Base-by-base conservation (phyloP, 2,329 filamentous ascomycete species). In the Hansfordia pulvinata region DNA sequence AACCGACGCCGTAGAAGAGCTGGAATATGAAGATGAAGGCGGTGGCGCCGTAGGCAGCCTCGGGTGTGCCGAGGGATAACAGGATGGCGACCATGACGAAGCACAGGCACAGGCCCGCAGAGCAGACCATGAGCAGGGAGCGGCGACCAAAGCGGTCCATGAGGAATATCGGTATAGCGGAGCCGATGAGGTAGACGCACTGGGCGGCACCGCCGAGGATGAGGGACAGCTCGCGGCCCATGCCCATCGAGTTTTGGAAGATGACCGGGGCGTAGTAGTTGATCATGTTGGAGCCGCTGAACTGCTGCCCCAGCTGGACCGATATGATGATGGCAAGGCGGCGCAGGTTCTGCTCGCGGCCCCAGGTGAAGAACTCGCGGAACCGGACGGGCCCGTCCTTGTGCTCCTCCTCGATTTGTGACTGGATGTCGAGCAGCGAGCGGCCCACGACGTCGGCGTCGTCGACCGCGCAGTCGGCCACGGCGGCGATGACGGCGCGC, bases 121-220 rank as follows among this genome's bases (percentile, higher is more conserved):
- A 51, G 5, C 46, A 55, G 10, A 49, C 28, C 40, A 59, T 56
- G 11, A 61, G 42, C 7, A 58, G 43, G 2, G 44, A 39, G 0
- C 57, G 49, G 4, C 57, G 50, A 2, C 56, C 56, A 17, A 56
- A 53, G 2, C 48, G 40, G 30, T 60, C 56, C 42, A 58, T 49
- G 6, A 54, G 39, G 25, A 52, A 48, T 4, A 59, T 39, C 0
- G 57, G 54, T 27, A 58, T 56, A 2, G 48, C 41, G 0, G 50
- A 54, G 6, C 52, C 54, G 10, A 53, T 43, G 7, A 59, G 38
- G 28, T 56, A 60, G 0, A 47, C 52, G 24, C 46, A 44, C 13
- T 49, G 49, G 17, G 47, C 51, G 27, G 45, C 53, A 4, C 66
- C 65, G 13, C 62, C 64, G 2, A 71, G 47, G 5, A 71, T 54